phyloP scores from a whole-genome alignment of 768 basidiomycete genomes.

The Cubamyces lactineus region DNA sequence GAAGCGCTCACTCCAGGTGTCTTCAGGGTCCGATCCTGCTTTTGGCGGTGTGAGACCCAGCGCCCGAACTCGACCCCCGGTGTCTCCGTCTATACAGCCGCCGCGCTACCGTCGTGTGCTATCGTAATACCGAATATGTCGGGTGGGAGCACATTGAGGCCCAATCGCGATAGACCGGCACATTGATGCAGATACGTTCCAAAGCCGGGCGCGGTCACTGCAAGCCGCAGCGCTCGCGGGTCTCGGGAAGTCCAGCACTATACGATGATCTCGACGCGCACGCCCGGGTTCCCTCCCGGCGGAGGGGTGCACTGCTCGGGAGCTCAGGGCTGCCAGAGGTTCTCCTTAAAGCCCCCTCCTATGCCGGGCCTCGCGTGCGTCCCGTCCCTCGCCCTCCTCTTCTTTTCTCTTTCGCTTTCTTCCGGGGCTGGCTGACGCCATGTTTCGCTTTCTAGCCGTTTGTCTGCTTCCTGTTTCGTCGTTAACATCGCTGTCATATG shows the following conservation, averaged over 20 bases:
- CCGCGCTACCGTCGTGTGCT: background rate
- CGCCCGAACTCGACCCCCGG: too few species aligned
- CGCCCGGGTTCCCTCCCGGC: too few species aligned
- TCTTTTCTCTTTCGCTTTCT: background rate
- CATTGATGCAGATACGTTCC: background rate
- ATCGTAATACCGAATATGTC: too few species aligned
- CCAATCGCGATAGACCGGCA: background rate
- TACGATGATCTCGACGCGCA: too few species aligned
- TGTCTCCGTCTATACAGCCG: background rate
- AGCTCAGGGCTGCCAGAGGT: too few species aligned
- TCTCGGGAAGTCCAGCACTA: too few species aligned
- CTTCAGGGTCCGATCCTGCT: too few species aligned
- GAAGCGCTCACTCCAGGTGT: too few species aligned
- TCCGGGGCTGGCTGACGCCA: background rate
- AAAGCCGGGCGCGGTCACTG: slow-evolving; percentile 4
- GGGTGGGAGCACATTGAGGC: background rate
- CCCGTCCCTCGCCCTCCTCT: background rate
- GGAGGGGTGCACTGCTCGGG: too few species aligned
- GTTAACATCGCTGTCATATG: background rate
- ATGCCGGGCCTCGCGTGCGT: background rate
- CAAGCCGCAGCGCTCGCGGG: slow-evolving; percentile 2
- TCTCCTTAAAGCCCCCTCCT: slow-evolving; percentile 1
- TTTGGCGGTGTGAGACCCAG: too few species aligned
- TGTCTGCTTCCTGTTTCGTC: background rate
- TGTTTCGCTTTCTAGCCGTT: background rate